Evolutionary conservation across 768 basidiomycete species (phyloP), one percentile per base, ranked within the genome.

Genomic region (Tylopilus intermedius): DNA sequence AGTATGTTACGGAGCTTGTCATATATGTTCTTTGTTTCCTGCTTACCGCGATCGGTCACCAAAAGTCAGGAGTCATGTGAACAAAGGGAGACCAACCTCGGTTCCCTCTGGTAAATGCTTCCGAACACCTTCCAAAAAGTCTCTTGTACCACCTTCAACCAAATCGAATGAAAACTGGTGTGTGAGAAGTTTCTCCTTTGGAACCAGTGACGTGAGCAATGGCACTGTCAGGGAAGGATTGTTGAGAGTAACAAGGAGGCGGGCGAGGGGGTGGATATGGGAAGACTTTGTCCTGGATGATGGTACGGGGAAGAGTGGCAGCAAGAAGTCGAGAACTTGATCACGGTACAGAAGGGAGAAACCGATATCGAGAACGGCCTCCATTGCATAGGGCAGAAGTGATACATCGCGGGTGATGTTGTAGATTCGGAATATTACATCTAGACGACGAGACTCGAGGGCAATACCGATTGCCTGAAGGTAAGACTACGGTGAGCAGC

Each of bases 151-250:
- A 33, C 94, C 91, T 71, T 97, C 95, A 13, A 88, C 89, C 45
- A 98, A 74, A 71, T 98, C 96, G 66, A 98, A 98, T 0, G 90
- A 93, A 65, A 97, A 83, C 67, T 99, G 96, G 68, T 94, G 95
- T 1, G 93, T 94, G 24, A 95, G 74, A 10, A 93, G 73, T 38
- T 80, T 79, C 59, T 94, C 81, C 55, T 78, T 77, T 5, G 79
- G 78, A 13, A 93, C 78, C 8, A 96, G 77, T 3, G 84, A 84
- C 2, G 75, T 78, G 53, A 96, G 70, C 47, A 94, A 77, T 13
- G 84, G 77, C 7, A 90, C 77, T 1, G 91, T 89, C 47, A 93
- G 75, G 3, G 84, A 77, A n/a, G 88, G 79, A 52, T 85, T 86
- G 65, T 89, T 87, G 49, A 96, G 78, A 18, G 93, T 90, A 39